These are phyloP conservation scores for Astraeus odoratus DNA, from an alignment of 768 basidiomycete species.

Conservation along the genomic window DNA sequence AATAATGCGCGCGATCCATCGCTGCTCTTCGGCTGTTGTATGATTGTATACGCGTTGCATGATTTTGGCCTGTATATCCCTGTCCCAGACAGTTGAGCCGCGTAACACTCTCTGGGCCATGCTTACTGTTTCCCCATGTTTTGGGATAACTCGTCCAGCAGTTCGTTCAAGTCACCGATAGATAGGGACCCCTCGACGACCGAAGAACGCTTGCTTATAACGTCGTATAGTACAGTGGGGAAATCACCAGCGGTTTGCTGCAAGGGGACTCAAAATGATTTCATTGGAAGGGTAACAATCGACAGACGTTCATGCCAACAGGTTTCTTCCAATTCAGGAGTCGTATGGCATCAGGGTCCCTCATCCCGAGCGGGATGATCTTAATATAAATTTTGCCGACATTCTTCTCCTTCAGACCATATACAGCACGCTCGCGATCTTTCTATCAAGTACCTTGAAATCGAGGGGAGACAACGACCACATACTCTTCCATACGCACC, in stretches of 20 bases:
- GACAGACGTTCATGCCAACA: constrained; percentile 54
- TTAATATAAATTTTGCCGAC: constrained; percentile 90
- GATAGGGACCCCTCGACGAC: constrained; percentile 68
- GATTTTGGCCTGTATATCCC: constrained; percentile 69
- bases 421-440: constrained; percentile 88
- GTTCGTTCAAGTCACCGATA: constrained; percentile 76
- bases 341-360: constrained; percentile 74
- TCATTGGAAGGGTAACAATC: not conserved
- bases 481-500: constrained; percentile 31
- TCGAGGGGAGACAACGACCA: not conserved
- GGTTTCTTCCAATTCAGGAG: constrained; percentile 90
- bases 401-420: constrained; percentile 92
- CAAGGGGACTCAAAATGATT: constrained; percentile 1
- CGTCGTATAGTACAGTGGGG: constrained; percentile 78
- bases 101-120: not conserved
- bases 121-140: constrained; percentile 70
- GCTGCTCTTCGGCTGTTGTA: constrained; percentile 81
- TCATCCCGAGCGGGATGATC: constrained; percentile 74
- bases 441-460: constrained; percentile 46
- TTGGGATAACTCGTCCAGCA: constrained; percentile 71
- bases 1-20: constrained; percentile 95
- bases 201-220: constrained; percentile 78
- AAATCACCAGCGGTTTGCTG: constrained; percentile 82
- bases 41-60: constrained; percentile 72
- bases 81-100: constrained; percentile 26